Evolutionary conservation across 176 grass and related monocot genomes (phyloP), one percentile per base, ranked within the genome.

Genomic region (Melocanna baccifera): DNA sequence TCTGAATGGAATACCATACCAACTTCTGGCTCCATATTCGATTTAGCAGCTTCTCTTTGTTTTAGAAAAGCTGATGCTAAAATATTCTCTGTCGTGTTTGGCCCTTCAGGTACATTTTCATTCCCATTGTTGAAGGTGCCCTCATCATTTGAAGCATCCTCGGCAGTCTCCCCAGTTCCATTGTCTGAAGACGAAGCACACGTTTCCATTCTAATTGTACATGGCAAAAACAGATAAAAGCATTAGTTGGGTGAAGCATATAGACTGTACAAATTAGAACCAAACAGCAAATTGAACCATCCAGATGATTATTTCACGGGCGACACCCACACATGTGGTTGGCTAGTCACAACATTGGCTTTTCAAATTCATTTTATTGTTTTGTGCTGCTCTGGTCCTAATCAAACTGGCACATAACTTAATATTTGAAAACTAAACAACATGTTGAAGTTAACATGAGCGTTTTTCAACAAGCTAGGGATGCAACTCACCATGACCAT

Each of bases 1-100:
- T 91, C 89, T 50, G 89, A 91, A 47, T 86, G 65, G 66, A 91
- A 87, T n/a, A 71, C 46, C 81, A 91, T 91, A 74, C 89, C 81
- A 75, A 91, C 81, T 47, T 91, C 85, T 57, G 76, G 85, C 12
- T 88, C 81, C 69, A 84, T 79, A 63, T 81, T 64, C 14, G 11
- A 83, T 57, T 12, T 77, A 70, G 40, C 53, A 77, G 26, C 71
- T 48, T 69, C 71, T 19, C 36, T 32, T 64, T 64, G 25, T 63
- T 64, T 61, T n/a, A 75, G 64, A 56, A 23, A 77, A 11, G 36
- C 73, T 56, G 81, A 69, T 71, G 20, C 28, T 51, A 58, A 57
- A 47, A 32, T 43, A 71, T 77, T 57, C 18, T 88, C 72, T 71
- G 8, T 39, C 15, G 65, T 76, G 63, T 75, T 58, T 59, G 28